Conservation (phyloP, 1,284 basidiomycete species). For the Cystobasidiaceae sp. region DNA sequence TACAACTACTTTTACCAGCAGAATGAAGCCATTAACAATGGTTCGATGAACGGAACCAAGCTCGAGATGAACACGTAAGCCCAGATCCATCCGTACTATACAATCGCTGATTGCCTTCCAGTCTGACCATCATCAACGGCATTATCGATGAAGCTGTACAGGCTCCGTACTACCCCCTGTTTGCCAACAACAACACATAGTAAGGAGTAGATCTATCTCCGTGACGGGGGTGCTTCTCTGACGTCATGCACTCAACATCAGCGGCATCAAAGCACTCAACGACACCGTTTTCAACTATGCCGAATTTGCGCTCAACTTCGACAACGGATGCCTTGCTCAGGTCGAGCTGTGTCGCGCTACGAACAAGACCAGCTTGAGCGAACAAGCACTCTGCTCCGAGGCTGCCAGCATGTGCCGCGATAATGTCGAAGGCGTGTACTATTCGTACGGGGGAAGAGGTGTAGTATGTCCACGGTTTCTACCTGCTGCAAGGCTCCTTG, state of each 20-base stretch:
- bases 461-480: neutral
- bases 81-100: neutral
- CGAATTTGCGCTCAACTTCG: neutral
- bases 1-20: conserved; percentile 8
- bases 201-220: neutral
- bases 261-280: conserved; percentile 7
- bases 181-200: conserved; percentile 5
- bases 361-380: neutral
- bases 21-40: neutral
- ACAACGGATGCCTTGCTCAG: conserved; percentile 5
- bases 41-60: neutral
- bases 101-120: neutral
- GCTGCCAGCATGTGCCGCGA: neutral
- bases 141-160: conserved; percentile 10
- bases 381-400: conserved; percentile 9
- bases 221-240: neutral
- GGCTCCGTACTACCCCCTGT: conserved; percentile 6
- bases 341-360: conserved; percentile 5
- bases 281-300: conserved; percentile 12
- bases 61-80: conserved; percentile 3
- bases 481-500: neutral
- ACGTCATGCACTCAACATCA: neutral
- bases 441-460: neutral
- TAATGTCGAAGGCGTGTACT: conserved; percentile 6
- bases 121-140: conserved; percentile 7